Evolutionary conservation across 805 yeast species (phyloP).

Genomic region (Saccharomyces eubayanus): DNA sequence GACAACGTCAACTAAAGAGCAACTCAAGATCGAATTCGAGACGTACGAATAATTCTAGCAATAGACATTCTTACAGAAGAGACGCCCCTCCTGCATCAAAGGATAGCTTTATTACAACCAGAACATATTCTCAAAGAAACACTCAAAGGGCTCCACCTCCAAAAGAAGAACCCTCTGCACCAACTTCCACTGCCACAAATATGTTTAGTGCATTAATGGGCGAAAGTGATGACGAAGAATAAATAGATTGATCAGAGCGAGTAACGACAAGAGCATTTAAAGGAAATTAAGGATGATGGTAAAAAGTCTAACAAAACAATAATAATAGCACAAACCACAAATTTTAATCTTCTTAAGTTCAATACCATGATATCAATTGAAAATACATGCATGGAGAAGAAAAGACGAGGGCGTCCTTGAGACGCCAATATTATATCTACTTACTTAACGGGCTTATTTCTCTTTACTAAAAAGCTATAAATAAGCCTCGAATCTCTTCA

Average conservation of each 20-base stretch:
- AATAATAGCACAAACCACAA: background rate
- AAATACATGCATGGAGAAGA: background rate
- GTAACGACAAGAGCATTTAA: conserved; percentile 25
- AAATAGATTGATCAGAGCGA: conserved; percentile 21
- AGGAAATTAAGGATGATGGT: conserved; percentile 5
- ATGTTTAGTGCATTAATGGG: conserved; percentile 31
- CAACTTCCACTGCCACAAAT: conserved; percentile 23
- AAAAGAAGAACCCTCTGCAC: conserved; percentile 24
- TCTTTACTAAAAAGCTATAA: background rate
- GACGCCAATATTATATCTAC: background rate
- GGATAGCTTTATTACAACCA: conserved; percentile 24
- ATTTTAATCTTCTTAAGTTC: background rate
- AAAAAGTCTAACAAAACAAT: background rate
- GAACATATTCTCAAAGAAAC: conserved; percentile 24
- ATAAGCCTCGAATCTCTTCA: background rate
- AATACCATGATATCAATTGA: background rate
- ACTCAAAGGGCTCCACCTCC: conserved; percentile 15
- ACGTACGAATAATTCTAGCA: conserved; percentile 29
- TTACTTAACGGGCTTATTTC: background rate
- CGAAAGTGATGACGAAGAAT: conserved; percentile 21
- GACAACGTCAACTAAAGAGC: conserved; percentile 44
- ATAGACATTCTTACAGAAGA: conserved; percentile 21
- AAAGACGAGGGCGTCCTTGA: background rate
- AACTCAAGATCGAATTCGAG: conserved; percentile 34
- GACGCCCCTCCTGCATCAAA: conserved; percentile 19